A percentile compares a stretch with the other conserved stretches of the same genome.
Conservation (phyloP, 441 rosid species). For the Eugenia klotzschiana region DNA sequence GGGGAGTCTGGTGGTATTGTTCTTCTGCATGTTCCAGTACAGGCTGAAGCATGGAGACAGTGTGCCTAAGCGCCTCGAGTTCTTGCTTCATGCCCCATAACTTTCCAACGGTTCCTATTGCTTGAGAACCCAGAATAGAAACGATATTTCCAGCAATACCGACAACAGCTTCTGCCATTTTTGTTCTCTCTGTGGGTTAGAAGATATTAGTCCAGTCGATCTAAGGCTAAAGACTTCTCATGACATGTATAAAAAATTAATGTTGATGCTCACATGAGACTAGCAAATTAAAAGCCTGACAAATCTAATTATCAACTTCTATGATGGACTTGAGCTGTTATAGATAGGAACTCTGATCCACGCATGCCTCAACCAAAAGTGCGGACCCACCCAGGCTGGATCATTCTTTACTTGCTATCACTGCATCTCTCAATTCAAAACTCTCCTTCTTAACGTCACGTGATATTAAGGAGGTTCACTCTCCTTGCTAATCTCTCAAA, state of each 20-base stretch:
- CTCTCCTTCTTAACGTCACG: not conserved
- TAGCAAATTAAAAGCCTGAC: not conserved
- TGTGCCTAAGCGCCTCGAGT: rapidly evolving
- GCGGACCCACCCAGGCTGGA: not conserved
- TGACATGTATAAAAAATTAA: not conserved
- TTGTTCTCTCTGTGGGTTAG: not conserved
- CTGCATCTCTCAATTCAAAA: not conserved
- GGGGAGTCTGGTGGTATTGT: too few relatives aligned
- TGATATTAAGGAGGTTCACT: not conserved
- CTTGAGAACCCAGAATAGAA: not conserved
- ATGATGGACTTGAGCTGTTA: not conserved
- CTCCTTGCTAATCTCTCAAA: not conserved
- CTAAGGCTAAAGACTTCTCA: not conserved
- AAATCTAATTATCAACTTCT: not conserved
- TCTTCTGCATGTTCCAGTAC: not conserved
- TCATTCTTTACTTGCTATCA: not conserved
- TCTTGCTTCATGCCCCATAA: not conserved
- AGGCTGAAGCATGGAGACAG: rapidly evolving
- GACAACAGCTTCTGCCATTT: not conserved
- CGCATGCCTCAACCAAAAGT: not conserved
- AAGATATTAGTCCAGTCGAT: not conserved
- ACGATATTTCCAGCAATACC: not conserved
- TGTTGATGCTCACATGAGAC: not conserved
- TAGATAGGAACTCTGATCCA: not conserved
- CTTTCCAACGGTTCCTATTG: rapidly evolving